These are phyloP conservation scores for Hura crepitans DNA, from an alignment of 441 rosid species.

Conservation along the genomic window DNA sequence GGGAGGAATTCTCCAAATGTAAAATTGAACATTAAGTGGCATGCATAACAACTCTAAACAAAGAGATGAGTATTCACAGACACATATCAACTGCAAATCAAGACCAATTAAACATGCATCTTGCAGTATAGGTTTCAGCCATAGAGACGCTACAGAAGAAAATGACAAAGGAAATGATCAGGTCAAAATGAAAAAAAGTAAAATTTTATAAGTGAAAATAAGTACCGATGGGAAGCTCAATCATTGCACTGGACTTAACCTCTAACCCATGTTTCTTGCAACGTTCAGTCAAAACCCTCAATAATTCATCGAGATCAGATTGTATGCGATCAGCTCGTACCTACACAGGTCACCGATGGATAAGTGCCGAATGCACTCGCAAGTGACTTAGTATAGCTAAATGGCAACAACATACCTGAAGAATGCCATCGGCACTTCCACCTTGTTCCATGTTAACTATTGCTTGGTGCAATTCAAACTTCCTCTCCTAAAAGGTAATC, in stretches of 20 bases:
- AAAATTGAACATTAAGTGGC: not conserved
- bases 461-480: constrained; percentile 81
- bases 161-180: not conserved
- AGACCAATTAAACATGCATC: not conserved
- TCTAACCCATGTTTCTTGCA: constrained; percentile 84
- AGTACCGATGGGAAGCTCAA: constrained; percentile 89
- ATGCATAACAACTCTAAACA: not conserved
- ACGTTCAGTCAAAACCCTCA: constrained; percentile 72
- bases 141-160: no score
- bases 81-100: not conserved
- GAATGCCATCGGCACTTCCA: constrained; percentile 94
- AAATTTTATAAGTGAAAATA: constrained; percentile 13
- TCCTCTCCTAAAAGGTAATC: constrained; percentile 59
- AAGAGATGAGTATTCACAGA: not conserved
- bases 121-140: not conserved
- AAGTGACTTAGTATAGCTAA: constrained; percentile 19
- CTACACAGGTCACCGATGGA: constrained; percentile 38
- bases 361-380: constrained; percentile 26
- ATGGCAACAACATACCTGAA: constrained; percentile 56
- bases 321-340: constrained; percentile 96
- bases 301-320: constrained; percentile 85
- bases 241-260: constrained; percentile 66
- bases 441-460: constrained; percentile 86
- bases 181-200: not conserved
- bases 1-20: not conserved